Percentiles rank a stretch among this genome's conserved stretches.
phyloP scores from a whole-genome alignment of 306 rosid genomes.

The Nissolia schottii region DNA sequence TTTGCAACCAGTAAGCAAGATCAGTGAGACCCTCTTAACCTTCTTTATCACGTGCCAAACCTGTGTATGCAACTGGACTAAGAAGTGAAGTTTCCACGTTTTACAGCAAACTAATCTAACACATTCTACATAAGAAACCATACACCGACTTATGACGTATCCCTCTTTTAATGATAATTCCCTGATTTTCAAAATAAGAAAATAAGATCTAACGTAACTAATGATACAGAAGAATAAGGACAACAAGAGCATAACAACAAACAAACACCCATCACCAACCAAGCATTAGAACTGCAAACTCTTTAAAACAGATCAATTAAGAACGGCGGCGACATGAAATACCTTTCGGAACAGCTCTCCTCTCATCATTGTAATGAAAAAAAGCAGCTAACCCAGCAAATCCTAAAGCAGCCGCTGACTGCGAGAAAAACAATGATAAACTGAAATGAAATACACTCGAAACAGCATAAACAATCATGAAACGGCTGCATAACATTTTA shows the following conservation, averaged over 20 bases:
- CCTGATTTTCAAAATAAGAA: not conserved
- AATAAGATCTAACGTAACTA: not conserved
- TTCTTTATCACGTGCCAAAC: not conserved
- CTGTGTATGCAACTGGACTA: not conserved
- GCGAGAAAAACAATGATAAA: constrained; percentile 17
- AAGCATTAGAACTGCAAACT: not conserved
- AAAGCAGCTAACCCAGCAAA: constrained; percentile 68
- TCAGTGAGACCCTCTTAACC: not conserved
- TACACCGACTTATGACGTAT: not conserved
- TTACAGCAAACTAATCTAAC: not conserved
- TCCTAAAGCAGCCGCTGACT: constrained; percentile 67
- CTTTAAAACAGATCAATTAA: not conserved
- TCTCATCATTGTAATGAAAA: constrained; percentile 76
- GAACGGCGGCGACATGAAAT: constrained; percentile 10
- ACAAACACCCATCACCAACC: not conserved
- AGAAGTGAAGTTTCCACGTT: not conserved
- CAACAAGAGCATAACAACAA: not conserved
- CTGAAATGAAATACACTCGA: not conserved
- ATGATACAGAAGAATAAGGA: not conserved
- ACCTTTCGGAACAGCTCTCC: constrained; percentile 78
- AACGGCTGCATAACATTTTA: not conserved
- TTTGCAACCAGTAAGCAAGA: not conserved
- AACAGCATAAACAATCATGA: not conserved
- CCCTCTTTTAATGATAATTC: not conserved
- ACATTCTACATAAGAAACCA: not conserved